A percentile compares a stretch with the other conserved stretches of the same genome.
Conservation (phyloP, 2,329 filamentous ascomycete genomes). For the Penicillium sp. region DNA sequence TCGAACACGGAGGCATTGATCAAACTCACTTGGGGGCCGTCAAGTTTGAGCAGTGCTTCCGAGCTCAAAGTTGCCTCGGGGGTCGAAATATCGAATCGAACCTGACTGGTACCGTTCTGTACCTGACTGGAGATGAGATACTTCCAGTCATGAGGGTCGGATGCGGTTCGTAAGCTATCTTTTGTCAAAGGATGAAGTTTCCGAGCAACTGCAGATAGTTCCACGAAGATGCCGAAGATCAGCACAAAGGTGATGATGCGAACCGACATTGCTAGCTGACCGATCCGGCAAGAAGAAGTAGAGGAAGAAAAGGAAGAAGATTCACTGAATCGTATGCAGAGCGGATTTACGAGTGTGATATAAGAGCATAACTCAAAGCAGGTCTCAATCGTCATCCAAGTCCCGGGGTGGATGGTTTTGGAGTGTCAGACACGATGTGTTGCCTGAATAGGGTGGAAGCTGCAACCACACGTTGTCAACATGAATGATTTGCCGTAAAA, state of each 20-base stretch:
- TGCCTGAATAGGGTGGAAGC: not conserved
- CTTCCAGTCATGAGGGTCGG: not conserved
- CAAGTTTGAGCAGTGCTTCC: constrained; percentile 16
- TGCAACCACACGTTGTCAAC: not conserved
- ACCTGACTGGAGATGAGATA: constrained; percentile 10
- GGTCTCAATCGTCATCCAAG: not conserved
- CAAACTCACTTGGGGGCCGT: constrained; percentile 25
- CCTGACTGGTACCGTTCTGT: constrained; percentile 8
- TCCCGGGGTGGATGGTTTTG: not conserved
- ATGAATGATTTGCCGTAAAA: not conserved
- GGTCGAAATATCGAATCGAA: constrained; percentile 12
- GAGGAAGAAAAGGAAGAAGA: not conserved
- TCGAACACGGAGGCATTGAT: constrained; percentile 34
- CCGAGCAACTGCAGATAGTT: not conserved
- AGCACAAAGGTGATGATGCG: not conserved
- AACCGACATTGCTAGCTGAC: not conserved
- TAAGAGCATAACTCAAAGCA: not conserved
- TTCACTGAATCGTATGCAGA: not conserved
- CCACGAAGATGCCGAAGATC: not conserved
- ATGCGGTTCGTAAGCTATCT: not conserved
- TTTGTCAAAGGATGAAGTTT: not conserved
- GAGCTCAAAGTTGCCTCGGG: not conserved
- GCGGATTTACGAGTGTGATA: not conserved
- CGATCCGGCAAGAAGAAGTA: not conserved
- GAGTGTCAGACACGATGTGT: not conserved